Conservation (phyloP, 1,284 basidiomycete species). For the Austroboletus novae-zelandiae region DNA sequence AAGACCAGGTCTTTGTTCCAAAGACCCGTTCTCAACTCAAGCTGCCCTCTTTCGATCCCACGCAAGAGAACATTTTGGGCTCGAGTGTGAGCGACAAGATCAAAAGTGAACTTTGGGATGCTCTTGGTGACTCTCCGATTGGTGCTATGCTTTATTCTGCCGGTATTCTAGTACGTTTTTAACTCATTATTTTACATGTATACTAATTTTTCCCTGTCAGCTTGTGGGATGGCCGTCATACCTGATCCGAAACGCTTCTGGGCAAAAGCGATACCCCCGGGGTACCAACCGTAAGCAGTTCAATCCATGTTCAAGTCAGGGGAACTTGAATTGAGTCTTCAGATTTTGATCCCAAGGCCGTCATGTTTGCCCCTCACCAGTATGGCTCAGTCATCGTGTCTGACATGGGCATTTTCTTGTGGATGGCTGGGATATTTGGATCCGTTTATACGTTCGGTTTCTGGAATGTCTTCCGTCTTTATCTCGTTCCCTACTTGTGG, state of each 20-base stretch:
- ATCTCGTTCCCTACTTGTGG: conserved; percentile 90
- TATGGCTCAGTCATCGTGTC: conserved; percentile 79
- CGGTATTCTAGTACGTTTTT: conserved; percentile 64
- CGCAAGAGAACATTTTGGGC: conserved; percentile 68
- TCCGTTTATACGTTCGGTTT: conserved; percentile 72
- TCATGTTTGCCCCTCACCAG: conserved; percentile 88
- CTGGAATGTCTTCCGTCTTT: conserved; percentile 75
- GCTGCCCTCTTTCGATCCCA: conserved; percentile 63
- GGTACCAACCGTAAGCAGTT: conserved; percentile 79
- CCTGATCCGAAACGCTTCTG: conserved; percentile 82
- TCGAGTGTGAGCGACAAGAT: conserved; percentile 69
- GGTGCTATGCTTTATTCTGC: conserved; percentile 66
- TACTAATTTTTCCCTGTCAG: conserved; percentile 36
- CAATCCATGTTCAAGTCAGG: neutral
- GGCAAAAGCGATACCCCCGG: conserved; percentile 83
- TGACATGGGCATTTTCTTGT: conserved; percentile 80
- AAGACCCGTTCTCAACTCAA: conserved; percentile 76
- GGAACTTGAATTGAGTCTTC: conserved; percentile 2
- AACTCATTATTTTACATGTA: neutral
- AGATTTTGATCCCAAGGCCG: conserved; percentile 83
- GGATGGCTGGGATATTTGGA: conserved; percentile 59
- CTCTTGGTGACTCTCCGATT: conserved; percentile 91
- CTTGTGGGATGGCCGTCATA: conserved; percentile 88
- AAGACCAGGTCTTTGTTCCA: conserved; percentile 97
- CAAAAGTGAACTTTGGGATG: conserved; percentile 80